Evolutionary conservation across 2,329 filamentous ascomycete genomes (phyloP).

Genomic region (Neofusicoccum cordaticola): DNA sequence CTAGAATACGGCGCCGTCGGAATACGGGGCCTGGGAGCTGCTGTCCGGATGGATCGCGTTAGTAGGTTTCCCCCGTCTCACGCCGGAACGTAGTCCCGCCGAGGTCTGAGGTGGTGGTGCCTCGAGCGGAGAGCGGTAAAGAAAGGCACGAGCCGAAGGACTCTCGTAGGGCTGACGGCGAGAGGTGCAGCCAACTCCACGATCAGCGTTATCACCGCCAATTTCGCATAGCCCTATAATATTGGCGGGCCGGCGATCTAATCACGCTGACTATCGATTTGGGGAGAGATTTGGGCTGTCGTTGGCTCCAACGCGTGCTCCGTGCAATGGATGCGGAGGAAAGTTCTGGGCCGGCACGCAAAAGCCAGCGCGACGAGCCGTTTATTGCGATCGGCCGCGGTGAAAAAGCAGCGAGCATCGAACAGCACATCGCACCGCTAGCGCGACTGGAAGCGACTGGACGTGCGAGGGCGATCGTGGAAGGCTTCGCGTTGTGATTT

Average conservation of each 20-base stretch:
- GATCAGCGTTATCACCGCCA: no score
- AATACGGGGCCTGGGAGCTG: no score
- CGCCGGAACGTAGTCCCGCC: no score
- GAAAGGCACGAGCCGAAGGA: no score
- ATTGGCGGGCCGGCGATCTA: not conserved
- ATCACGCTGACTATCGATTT: not conserved
- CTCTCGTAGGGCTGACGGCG: no score
- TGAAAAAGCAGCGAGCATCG: not conserved
- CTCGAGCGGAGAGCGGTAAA: no score
- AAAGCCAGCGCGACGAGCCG: not conserved
- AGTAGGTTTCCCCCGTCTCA: no score
- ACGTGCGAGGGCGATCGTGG: slow-evolving; percentile 1
- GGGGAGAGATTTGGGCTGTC: not conserved
- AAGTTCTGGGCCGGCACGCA: not conserved
- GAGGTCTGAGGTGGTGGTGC: no score
- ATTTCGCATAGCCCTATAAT: no score
- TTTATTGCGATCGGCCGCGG: slow-evolving; percentile 1
- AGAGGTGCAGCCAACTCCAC: no score
- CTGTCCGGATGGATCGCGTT: no score
- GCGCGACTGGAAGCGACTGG: not conserved
- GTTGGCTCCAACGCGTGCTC: not conserved
- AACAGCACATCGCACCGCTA: not conserved
- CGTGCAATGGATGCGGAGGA: not conserved
- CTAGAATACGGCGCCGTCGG: no score
- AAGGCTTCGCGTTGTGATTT: slow-evolving; percentile 12